Percentiles rank a stretch among this genome's conserved stretches.
Conservation (phyloP, 1,139 yeast genomes). For the Lodderomyces oxycetoniae region DNA sequence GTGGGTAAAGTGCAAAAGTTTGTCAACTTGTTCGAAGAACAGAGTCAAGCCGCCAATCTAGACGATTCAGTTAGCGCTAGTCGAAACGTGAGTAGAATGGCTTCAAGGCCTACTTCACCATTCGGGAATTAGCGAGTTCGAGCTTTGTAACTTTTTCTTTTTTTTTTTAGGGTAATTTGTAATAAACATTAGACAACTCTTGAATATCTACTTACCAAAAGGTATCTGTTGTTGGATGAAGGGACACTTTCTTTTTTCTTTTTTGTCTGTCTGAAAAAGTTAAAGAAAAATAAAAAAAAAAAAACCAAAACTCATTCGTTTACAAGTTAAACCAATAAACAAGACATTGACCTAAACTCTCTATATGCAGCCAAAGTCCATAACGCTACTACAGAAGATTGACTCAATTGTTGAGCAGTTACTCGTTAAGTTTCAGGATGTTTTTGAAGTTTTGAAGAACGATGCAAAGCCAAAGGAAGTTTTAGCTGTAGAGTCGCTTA, state of each 20-base stretch:
- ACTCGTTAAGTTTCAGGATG: conserved; percentile 40
- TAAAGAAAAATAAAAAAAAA: no score
- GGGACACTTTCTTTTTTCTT: no score
- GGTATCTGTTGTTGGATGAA: no score
- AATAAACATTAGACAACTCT: no score
- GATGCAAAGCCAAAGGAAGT: conserved; percentile 48
- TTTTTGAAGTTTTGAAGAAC: conserved; percentile 39
- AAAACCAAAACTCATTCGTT: no score
- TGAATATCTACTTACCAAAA: no score
- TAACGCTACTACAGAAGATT: conserved; percentile 40
- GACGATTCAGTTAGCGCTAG: conserved; percentile 2
- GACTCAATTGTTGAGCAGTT: conserved; percentile 41
- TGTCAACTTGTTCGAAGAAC: conserved; percentile 43
- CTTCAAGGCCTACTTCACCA: conserved; percentile 5
- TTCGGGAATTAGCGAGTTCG: no score
- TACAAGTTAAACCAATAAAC: no score
- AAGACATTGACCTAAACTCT: no score
- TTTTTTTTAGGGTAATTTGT: no score
- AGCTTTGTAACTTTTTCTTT: no score
- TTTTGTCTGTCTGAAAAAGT: no score
- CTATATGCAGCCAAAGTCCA: conserved; percentile 43
- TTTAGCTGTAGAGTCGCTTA: conserved; percentile 50
- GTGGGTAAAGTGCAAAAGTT: conserved; percentile 48
- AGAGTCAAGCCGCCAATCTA: conserved; percentile 9
- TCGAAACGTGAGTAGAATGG: conserved; percentile 5